Evolutionary conservation across 2,329 filamentous ascomycete species (phyloP).

Genomic region (Teratosphaeria destructans): DNA sequence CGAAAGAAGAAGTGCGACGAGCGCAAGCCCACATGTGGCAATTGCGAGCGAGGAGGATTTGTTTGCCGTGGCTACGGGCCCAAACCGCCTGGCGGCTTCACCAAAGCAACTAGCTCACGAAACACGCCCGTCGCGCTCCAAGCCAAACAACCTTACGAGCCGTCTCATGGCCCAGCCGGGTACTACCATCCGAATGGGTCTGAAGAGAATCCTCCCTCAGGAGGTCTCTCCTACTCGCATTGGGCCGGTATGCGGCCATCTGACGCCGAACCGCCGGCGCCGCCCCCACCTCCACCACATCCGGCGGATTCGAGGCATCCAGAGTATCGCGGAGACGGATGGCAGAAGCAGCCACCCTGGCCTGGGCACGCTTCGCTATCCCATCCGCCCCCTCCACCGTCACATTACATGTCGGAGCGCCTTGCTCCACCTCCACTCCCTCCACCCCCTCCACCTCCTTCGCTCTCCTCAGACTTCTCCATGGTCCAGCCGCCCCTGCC

Average conservation of each 20-base stretch:
- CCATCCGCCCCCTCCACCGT: not conserved
- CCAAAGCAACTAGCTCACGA: slow-evolving; percentile 5
- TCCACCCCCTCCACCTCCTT: not conserved
- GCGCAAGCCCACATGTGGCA: slow-evolving; percentile 81
- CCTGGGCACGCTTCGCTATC: not conserved
- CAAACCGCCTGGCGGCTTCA: slow-evolving; percentile 14
- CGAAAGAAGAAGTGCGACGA: slow-evolving; percentile 99
- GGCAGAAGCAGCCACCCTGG: slow-evolving; percentile 4
- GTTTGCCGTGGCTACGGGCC: slow-evolving; percentile 77
- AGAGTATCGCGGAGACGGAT: not conserved
- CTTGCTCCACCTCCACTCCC: slow-evolving; percentile 5
- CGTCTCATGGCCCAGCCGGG: slow-evolving; percentile 6
- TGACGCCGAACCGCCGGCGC: slow-evolving; percentile 1
- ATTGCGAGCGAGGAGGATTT: slow-evolving; percentile 84
- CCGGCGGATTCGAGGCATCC: not conserved
- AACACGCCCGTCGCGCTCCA: slow-evolving; percentile 8
- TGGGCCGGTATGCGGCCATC: slow-evolving; percentile 9
- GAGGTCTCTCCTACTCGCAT: slow-evolving; percentile 8
- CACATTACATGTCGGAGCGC: slow-evolving; percentile 2
- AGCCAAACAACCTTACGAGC: slow-evolving; percentile 9
- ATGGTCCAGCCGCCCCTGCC: slow-evolving; percentile 6
- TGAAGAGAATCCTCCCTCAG: not conserved
- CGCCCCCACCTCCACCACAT: not conserved
- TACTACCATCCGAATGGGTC: slow-evolving; percentile 2
- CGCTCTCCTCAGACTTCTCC: slow-evolving; percentile 9